phyloP scores from a whole-genome alignment of 495 filamentous ascomycete species.

The Endocarpon pusillum region DNA sequence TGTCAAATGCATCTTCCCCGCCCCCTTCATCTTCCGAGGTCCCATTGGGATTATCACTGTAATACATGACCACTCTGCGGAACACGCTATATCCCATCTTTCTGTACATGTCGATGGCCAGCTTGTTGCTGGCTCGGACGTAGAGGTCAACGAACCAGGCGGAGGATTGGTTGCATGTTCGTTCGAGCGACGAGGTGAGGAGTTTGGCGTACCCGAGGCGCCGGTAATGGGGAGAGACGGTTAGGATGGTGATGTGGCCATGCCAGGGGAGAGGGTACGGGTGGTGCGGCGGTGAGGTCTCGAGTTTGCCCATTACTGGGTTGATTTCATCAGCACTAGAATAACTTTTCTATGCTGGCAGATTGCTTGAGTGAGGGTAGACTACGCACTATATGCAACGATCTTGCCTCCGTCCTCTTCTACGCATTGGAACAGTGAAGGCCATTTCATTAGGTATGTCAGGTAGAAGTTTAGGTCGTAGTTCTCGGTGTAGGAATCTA shows the following conservation, averaged over 20 bases:
- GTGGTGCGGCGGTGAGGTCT: slow-evolving; percentile 64
- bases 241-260: slow-evolving; percentile 91
- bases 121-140: slow-evolving; percentile 72
- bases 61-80: slow-evolving; percentile 77
- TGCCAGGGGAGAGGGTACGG: slow-evolving; percentile 91
- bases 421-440: slow-evolving; percentile 74
- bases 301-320: slow-evolving; percentile 91
- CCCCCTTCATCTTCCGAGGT: slow-evolving; percentile 29
- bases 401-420: slow-evolving; percentile 68
- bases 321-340: slow-evolving; percentile 3
- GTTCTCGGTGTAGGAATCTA: slow-evolving; percentile 89
- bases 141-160: slow-evolving; percentile 96
- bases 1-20: slow-evolving; percentile 83
- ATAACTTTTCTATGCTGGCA: background rate
- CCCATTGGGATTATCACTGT: slow-evolving; percentile 57
- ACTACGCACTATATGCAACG: slow-evolving; percentile 73
- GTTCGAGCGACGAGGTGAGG: slow-evolving; percentile 64
- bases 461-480: slow-evolving; percentile 92
- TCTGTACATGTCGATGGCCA: slow-evolving; percentile 75
- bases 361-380: background rate
- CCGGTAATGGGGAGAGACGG: slow-evolving; percentile 72
- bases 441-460: slow-evolving; percentile 88
- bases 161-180: slow-evolving; percentile 55
- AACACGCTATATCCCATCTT: slow-evolving; percentile 80
- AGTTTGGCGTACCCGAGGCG: slow-evolving; percentile 70